These are phyloP conservation scores for Lepidium campestre DNA, from an alignment of 441 rosid species.

Conservation along the genomic window DNA sequence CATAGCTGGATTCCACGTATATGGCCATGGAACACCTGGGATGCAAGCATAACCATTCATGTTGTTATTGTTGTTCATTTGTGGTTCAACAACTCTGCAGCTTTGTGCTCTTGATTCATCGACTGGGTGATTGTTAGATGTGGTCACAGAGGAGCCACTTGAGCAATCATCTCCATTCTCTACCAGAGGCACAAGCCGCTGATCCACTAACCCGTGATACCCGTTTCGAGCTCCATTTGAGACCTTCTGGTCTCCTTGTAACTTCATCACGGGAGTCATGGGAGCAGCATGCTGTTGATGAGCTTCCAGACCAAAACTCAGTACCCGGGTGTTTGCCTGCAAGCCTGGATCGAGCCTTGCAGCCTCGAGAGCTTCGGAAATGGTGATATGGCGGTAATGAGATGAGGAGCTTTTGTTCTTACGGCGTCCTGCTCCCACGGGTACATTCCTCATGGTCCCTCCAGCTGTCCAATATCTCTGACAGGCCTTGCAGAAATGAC, in stretches of 20 bases:
- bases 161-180: slow-evolving; percentile 64
- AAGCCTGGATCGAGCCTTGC: slow-evolving; percentile 48
- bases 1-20: slow-evolving; percentile 55
- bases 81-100: slow-evolving; percentile 17
- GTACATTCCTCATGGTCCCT: slow-evolving; percentile 87
- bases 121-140: slow-evolving; percentile 27
- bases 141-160: slow-evolving; percentile 52
- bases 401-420: slow-evolving; percentile 71
- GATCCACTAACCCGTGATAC: slow-evolving; percentile 31
- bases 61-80: slow-evolving; percentile 33
- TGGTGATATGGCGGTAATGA: slow-evolving; percentile 60
- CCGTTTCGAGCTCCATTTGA: slow-evolving; percentile 39
- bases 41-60: slow-evolving; percentile 55
- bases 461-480: slow-evolving; percentile 96
- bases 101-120: slow-evolving; percentile 38
- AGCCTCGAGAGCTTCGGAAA: slow-evolving; percentile 74
- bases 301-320: slow-evolving; percentile 55
- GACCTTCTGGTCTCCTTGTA: slow-evolving; percentile 39
- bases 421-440: slow-evolving; percentile 90
- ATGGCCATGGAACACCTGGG: slow-evolving; percentile 80
- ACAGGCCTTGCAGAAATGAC: slow-evolving; percentile 91
- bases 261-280: slow-evolving; percentile 41
- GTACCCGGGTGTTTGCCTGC: slow-evolving; percentile 52
- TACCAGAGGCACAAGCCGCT: slow-evolving; percentile 26
- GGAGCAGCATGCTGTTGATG: slow-evolving; percentile 39